Evolutionary conservation across 1,139 yeast genomes (phyloP).

Genomic region (Lodderomyces orthopsilosis): DNA sequence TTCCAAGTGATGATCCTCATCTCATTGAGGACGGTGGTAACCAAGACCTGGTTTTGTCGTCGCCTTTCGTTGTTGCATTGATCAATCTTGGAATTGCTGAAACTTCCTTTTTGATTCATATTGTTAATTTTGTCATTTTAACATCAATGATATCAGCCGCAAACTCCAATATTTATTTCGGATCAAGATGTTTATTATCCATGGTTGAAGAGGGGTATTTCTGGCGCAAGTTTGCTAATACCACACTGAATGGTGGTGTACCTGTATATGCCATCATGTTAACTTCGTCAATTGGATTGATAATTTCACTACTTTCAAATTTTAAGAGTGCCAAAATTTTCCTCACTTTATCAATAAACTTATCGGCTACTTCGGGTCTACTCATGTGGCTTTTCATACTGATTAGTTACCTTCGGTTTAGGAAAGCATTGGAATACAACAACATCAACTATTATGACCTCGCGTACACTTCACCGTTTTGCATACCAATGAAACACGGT

Average conservation of each 20-base stretch:
- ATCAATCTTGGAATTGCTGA: constrained; percentile 12
- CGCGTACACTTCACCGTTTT: constrained; percentile 5
- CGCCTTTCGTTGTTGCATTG: constrained; percentile 18
- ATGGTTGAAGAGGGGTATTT: constrained; percentile 16
- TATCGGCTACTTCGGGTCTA: constrained; percentile 24
- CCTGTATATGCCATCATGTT: constrained; percentile 20
- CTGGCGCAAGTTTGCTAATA: constrained; percentile 6
- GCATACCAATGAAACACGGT: constrained; percentile 7
- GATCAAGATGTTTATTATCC: constrained; percentile 23
- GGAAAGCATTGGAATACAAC: constrained; percentile 10
- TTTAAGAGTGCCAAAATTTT: constrained; percentile 15
- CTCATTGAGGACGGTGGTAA: constrained; percentile 6
- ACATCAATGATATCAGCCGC: constrained; percentile 26
- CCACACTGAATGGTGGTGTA: constrained; percentile 15
- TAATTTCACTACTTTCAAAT: constrained; percentile 14
- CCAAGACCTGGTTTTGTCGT: constrained; percentile 12
- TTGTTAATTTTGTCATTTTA: constrained; percentile 22
- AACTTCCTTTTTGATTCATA: constrained; percentile 6
- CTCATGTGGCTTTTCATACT: constrained; percentile 23
- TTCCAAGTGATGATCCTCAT: constrained; percentile 18
- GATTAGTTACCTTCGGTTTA: constrained; percentile 16
- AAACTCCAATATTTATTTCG: constrained; percentile 28
- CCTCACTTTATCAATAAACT: constrained; percentile 19
- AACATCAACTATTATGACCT: constrained; percentile 6
- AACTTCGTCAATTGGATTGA: constrained; percentile 20